Evolutionary conservation across 164 flowering plant species (phyloP).

Genomic region (Dillenia turbinata): DNA sequence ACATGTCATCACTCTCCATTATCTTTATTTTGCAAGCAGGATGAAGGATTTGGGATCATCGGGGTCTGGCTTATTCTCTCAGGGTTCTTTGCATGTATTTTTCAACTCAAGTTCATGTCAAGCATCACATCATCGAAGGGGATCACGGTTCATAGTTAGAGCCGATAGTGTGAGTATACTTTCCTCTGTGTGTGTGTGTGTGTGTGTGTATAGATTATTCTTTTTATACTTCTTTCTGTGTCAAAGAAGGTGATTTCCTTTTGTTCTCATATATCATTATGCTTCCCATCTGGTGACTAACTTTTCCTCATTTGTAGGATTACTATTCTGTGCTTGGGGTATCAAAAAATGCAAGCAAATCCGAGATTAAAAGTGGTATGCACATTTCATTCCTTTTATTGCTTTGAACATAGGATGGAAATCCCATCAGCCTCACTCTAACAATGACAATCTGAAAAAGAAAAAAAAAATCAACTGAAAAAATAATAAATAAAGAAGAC

Average conservation of each 20-base stretch:
- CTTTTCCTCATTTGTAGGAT: slow-evolving; percentile 40
- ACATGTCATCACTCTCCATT: not conserved
- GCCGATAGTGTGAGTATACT: slow-evolving; percentile 63
- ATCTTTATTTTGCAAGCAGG: slow-evolving; percentile 39
- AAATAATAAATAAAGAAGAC: too few species aligned
- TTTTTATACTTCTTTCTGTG: too few species aligned
- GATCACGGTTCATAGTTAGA: slow-evolving; percentile 61
- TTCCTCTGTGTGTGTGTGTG: too few species aligned
- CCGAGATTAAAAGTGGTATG: slow-evolving; percentile 92
- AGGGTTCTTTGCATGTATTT: slow-evolving; percentile 35
- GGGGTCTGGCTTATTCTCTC: slow-evolving; percentile 49
- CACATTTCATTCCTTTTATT: not conserved
- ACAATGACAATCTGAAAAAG: too few species aligned
- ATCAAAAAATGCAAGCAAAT: slow-evolving; percentile 73
- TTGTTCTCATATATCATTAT: not conserved
- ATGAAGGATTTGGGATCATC: slow-evolving; percentile 37
- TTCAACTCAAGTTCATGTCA: slow-evolving; percentile 31
- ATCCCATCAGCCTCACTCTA: too few species aligned
- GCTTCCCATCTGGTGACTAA: not conserved
- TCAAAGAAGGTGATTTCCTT: too few species aligned
- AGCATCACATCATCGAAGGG: slow-evolving; percentile 34
- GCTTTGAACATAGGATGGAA: too few species aligned
- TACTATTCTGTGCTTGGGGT: slow-evolving; percentile 85
- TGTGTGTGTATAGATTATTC: too few species aligned
- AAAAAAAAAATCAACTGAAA: too few species aligned